Conservation (phyloP, 768 basidiomycete genomes). For the Pleurotus ostreatus region DNA sequence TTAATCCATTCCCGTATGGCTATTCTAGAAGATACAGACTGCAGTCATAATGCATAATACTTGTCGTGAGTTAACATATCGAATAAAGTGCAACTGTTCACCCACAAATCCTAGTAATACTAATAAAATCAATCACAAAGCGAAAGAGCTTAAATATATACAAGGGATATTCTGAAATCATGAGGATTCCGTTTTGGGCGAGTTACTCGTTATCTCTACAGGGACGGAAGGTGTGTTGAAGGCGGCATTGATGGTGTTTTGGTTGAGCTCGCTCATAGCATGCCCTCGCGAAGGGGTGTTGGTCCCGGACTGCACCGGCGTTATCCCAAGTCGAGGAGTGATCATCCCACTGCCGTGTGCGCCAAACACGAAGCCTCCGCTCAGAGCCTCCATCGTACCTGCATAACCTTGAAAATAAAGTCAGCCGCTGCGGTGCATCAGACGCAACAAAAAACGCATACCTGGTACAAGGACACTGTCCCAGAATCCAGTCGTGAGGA, state of each 20-base stretch:
- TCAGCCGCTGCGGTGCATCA: not conserved
- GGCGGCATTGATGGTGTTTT: slow-evolving; percentile 43
- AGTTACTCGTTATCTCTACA: not conserved
- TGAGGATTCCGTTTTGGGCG: slow-evolving; percentile 27
- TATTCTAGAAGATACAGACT: too few relatives aligned
- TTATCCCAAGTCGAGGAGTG: slow-evolving; percentile 62
- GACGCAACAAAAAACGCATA: slow-evolving; percentile 29
- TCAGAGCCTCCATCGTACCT: slow-evolving; percentile 76
- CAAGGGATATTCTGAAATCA: slow-evolving; percentile 5
- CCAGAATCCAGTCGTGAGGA: slow-evolving; percentile 80
- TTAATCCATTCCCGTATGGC: too few relatives aligned
- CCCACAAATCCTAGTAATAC: slow-evolving; percentile 5
- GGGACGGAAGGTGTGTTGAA: slow-evolving; percentile 27
- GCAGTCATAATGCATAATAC: not conserved
- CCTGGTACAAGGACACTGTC: slow-evolving; percentile 85
- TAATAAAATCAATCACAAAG: slow-evolving; percentile 5
- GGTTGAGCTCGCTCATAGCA: slow-evolving; percentile 29
- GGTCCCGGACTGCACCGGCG: slow-evolving; percentile 55
- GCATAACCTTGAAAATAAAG: slow-evolving; percentile 49
- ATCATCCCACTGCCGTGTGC: slow-evolving; percentile 81
- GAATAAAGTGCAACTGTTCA: not conserved
- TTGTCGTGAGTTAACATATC: not conserved
- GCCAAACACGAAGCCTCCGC: slow-evolving; percentile 84
- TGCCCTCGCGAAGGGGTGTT: slow-evolving; percentile 37
- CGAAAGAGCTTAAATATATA: slow-evolving; percentile 7